Conservation (phyloP, 1,284 basidiomycete species). For the Agroathelia rolfsii region DNA sequence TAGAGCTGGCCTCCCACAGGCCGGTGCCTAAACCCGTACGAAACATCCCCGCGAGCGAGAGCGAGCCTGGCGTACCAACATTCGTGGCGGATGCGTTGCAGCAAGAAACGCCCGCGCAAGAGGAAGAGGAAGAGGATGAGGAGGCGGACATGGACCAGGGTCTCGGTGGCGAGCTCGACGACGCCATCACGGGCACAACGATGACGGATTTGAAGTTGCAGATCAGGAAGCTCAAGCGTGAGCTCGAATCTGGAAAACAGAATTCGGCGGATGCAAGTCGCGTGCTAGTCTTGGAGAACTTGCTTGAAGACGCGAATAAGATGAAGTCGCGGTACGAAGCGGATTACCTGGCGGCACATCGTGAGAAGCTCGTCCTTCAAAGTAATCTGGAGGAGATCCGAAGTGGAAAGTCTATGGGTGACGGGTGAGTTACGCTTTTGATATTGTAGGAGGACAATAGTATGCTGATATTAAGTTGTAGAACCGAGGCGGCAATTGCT, state of each 20-base stretch:
- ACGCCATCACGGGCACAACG: constrained; percentile 75
- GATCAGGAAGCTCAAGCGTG: constrained; percentile 74
- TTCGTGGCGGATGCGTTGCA: constrained; percentile 12
- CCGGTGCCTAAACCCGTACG: constrained; percentile 19
- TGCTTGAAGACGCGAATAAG: constrained; percentile 83
- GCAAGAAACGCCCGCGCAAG: constrained; percentile 23
- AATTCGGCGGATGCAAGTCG: constrained; percentile 70
- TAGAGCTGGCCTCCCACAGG: constrained; percentile 61
- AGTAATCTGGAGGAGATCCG: constrained; percentile 83
- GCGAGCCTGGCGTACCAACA: too few species aligned
- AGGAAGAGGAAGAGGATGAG: constrained; percentile 32
- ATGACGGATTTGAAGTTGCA: constrained; percentile 87
- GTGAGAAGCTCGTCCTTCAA: constrained; percentile 75
- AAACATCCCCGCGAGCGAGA: too few species aligned
- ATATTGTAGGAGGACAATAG: constrained; percentile 4
- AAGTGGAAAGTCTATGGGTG: constrained; percentile 72
- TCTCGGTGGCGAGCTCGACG: constrained; percentile 78
- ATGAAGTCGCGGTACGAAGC: constrained; percentile 85
- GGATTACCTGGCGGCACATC: constrained; percentile 80
- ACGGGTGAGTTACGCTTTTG: constrained; percentile 47
- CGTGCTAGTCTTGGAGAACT: constrained; percentile 77
- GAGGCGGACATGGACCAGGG: constrained; percentile 38
- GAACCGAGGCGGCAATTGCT: constrained; percentile 80
- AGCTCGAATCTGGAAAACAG: constrained; percentile 66
- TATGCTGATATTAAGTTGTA: constrained; percentile 20